These are phyloP conservation scores for Candida schatavii DNA, from an alignment of 805 yeast species.

Conservation along the genomic window DNA sequence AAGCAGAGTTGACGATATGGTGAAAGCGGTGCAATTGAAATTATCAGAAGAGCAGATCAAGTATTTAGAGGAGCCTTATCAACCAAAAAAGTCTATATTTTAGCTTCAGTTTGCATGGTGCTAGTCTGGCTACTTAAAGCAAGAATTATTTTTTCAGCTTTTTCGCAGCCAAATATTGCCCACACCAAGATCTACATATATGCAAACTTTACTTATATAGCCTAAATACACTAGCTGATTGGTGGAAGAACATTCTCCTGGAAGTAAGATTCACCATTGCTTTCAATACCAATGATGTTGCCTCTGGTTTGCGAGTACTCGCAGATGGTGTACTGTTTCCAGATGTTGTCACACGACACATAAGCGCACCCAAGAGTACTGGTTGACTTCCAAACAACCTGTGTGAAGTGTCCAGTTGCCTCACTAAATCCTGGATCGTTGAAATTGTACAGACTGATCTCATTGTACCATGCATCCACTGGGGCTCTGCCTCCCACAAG, in stretches of 20 bases:
- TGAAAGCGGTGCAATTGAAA: slow-evolving; percentile 10
- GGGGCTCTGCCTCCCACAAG: slow-evolving; percentile 52
- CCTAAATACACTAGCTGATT: slow-evolving; percentile 4
- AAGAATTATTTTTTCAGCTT: too few species aligned
- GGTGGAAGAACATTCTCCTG: slow-evolving; percentile 44
- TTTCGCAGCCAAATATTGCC: too few species aligned
- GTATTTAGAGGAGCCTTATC: slow-evolving; percentile 14
- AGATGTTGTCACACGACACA: slow-evolving; percentile 43
- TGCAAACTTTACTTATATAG: too few species aligned
- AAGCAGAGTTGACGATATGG: slow-evolving; percentile 17
- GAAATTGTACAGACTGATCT: slow-evolving; percentile 55
- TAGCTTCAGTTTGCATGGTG: too few species aligned
- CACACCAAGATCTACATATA: too few species aligned
- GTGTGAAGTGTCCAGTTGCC: slow-evolving; percentile 77
- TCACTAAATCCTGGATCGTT: slow-evolving; percentile 48
- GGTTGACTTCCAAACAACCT: slow-evolving; percentile 65
- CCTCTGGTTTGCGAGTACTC: slow-evolving; percentile 58
- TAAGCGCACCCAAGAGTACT: slow-evolving; percentile 66
- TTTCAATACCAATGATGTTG: slow-evolving; percentile 41
- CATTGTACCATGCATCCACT: slow-evolving; percentile 74
- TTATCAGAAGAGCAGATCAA: slow-evolving; percentile 11
- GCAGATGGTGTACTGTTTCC: slow-evolving; percentile 67
- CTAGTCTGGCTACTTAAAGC: too few species aligned
- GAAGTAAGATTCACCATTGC: slow-evolving; percentile 36
- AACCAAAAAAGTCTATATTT: background rate